Evolutionary conservation across 2,329 filamentous ascomycete genomes (phyloP).

Genomic region (Chaetomium olivaceum): DNA sequence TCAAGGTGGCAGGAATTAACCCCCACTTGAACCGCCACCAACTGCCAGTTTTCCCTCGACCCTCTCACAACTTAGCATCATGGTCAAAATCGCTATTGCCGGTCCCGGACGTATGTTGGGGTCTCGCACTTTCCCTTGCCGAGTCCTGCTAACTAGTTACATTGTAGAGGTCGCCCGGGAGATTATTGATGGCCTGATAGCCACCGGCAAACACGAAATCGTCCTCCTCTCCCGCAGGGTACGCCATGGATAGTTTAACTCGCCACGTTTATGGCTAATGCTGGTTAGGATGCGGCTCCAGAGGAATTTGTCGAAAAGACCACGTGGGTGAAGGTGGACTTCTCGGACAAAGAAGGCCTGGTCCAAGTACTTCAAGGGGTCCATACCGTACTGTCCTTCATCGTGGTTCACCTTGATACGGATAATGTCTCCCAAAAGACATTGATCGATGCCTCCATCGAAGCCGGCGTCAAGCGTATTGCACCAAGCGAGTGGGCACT

Average conservation of each 20-base stretch:
- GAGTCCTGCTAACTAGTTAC: neutral
- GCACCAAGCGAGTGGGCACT: constrained; percentile 35
- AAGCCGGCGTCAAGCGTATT: constrained; percentile 31
- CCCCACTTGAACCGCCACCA: neutral
- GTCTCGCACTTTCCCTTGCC: neutral
- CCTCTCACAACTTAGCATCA: neutral
- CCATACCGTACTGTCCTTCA: constrained; percentile 34
- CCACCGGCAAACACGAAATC: constrained; percentile 24
- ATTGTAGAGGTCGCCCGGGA: constrained; percentile 21
- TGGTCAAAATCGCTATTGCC: constrained; percentile 27
- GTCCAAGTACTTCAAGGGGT: constrained; percentile 29
- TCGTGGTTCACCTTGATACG: constrained; percentile 28
- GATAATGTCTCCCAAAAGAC: constrained; percentile 29
- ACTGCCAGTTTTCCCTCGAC: neutral
- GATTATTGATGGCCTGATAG: constrained; percentile 24
- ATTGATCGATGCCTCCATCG: constrained; percentile 34
- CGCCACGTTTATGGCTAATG: neutral
- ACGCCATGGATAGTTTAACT: neutral
- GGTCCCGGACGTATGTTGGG: constrained; percentile 20
- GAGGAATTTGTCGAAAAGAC: constrained; percentile 17
- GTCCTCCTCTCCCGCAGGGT: constrained; percentile 23
- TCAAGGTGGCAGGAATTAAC: too few species aligned
- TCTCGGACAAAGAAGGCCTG: constrained; percentile 27
- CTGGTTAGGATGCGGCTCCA: constrained; percentile 20
- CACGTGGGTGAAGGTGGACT: constrained; percentile 27